Conservation (phyloP, 306 rosid species). For the Erythrophleum fordii region DNA sequence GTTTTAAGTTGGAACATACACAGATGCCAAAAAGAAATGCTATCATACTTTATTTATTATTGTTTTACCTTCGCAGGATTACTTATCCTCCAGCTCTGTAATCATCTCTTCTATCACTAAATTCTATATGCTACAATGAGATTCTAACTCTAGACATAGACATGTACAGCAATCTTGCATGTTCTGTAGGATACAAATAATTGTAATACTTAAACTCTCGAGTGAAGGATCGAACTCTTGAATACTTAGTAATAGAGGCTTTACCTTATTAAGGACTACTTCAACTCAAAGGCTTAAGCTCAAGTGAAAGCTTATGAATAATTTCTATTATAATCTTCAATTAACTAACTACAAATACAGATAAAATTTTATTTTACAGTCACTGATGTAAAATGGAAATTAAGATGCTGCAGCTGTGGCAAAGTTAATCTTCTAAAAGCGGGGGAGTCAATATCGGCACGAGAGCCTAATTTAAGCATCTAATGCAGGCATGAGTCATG, state of each 20-base stretch:
- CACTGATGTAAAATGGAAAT: neutral
- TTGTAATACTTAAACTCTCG: neutral
- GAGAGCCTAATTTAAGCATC: neutral
- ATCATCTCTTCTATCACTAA: too few species aligned
- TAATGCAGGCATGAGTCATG: neutral
- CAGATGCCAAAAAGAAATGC: constrained; percentile 11
- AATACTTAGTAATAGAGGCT: neutral
- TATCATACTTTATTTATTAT: neutral
- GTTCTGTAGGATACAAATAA: neutral
- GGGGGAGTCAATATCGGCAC: neutral
- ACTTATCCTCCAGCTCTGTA: too few species aligned
- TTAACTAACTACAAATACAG: neutral
- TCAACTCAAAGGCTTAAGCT: neutral
- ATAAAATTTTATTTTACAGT: neutral
- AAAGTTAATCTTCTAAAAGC: neutral
- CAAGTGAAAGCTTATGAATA: neutral
- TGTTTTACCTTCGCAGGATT: too few species aligned
- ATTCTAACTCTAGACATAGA: neutral
- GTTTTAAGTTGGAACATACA: neutral
- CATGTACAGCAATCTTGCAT: neutral
- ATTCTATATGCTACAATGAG: neutral
- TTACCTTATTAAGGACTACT: neutral
- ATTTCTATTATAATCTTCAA: neutral
- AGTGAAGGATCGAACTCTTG: neutral
- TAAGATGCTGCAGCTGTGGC: neutral